Percentiles rank a stretch among this genome's conserved stretches.
These are phyloP conservation scores for Coemansia sp. DNA, from an alignment of 192 early-diverging fungal genomes.

Conservation along the genomic window DNA sequence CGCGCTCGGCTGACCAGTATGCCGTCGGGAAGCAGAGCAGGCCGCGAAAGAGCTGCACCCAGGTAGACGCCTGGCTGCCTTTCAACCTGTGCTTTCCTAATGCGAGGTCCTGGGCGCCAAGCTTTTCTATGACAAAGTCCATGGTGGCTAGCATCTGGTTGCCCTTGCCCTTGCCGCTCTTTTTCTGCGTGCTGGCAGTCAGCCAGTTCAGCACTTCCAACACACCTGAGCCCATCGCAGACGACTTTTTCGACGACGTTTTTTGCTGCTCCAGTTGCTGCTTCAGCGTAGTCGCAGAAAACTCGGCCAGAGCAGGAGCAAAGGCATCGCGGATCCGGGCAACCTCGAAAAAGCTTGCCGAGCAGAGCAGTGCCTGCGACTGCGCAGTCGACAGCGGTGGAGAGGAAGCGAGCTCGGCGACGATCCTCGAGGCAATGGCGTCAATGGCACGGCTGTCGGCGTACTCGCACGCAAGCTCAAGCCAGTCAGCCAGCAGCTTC, in stretches of 20 bases:
- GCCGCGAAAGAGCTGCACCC: conserved; percentile 30
- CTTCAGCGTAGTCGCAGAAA: conserved; percentile 13
- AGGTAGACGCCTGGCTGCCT: conserved; percentile 7
- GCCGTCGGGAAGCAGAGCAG: conserved; percentile 30
- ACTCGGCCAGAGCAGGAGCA: conserved; percentile 18
- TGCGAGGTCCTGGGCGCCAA: neutral
- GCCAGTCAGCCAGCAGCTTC: conserved; percentile 39
- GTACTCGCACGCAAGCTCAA: conserved; percentile 48
- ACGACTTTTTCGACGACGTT: neutral
- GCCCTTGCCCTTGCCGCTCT: conserved; percentile 2
- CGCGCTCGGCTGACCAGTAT: conserved; percentile 37
- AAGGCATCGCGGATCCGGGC: conserved; percentile 23
- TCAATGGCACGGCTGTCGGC: conserved; percentile 16
- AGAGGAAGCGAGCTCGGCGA: conserved; percentile 18
- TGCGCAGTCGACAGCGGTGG: neutral
- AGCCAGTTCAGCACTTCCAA: conserved; percentile 8
- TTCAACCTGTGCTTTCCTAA: conserved; percentile 8
- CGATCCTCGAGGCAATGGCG: conserved; percentile 25
- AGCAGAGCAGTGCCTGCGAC: conserved; percentile 22
- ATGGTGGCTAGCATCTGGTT: conserved; percentile 7
- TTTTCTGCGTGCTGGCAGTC: neutral
- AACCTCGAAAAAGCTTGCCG: conserved; percentile 42
- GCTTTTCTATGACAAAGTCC: conserved; percentile 3
- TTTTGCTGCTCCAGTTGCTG: conserved; percentile 4
- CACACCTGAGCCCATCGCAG: neutral